Conservation (phyloP, 345 rosid species). For the Pistacia atlantica region DNA sequence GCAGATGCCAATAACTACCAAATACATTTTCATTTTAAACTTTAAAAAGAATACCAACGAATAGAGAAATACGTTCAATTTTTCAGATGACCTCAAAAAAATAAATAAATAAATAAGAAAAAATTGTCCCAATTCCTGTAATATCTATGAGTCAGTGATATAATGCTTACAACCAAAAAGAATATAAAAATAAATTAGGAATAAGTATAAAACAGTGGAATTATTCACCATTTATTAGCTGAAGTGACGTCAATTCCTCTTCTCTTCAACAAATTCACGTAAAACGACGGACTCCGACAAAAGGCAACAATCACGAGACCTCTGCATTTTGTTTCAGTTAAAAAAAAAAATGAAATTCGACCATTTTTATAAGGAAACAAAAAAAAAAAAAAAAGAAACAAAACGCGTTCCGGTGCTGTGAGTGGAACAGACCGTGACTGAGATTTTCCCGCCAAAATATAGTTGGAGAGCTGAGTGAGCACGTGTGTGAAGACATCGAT, state of each 20-base stretch:
- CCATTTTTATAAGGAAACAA: background rate
- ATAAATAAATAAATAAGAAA: too few species aligned
- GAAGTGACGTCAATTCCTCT: constrained; percentile 49
- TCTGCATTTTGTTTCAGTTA: constrained; percentile 29
- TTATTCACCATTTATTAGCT: constrained; percentile 57
- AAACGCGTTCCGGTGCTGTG: background rate
- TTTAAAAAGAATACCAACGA: too few species aligned
- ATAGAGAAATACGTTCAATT: background rate
- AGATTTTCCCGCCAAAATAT: constrained; percentile 69
- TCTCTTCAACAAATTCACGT: constrained; percentile 52
- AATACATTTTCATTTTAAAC: background rate
- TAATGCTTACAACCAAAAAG: too few species aligned
- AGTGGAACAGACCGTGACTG: constrained; percentile 57
- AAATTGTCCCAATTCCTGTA: too few species aligned
- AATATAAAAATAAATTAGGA: too few species aligned
- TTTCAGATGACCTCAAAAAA: too few species aligned
- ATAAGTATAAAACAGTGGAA: too few species aligned
- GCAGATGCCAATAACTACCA: background rate
- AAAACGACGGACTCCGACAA: constrained; percentile 69
- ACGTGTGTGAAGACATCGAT: constrained; percentile 61
- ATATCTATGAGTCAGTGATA: too few species aligned
- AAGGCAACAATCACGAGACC: constrained; percentile 70
- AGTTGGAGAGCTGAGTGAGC: constrained; percentile 59
- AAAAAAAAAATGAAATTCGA: background rate
- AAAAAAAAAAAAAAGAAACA: background rate